phyloP scores from a whole-genome alignment of 176 grass and related monocot genomes.

The Cymbopogon citratus region DNA sequence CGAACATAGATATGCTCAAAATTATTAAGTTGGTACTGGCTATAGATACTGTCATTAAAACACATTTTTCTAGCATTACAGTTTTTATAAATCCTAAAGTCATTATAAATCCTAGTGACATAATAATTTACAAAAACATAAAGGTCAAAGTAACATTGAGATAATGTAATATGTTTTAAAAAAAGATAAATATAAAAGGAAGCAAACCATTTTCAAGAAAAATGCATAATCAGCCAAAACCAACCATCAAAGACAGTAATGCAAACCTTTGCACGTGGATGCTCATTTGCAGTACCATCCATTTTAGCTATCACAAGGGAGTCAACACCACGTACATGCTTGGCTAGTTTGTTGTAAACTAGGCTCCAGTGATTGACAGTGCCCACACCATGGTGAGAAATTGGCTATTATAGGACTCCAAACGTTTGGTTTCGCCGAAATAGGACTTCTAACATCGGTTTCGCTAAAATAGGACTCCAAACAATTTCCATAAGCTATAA shows the following conservation, averaged over 20 bases:
- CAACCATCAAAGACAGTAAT: background rate
- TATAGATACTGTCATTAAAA: background rate
- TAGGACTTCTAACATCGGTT: too few species aligned
- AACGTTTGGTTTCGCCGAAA: too few species aligned
- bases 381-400: constrained; percentile 98
- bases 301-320: constrained; percentile 97
- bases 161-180: background rate
- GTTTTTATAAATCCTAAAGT: background rate
- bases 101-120: background rate
- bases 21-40: background rate
- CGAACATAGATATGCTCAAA: background rate
- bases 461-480: too few species aligned
- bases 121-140: background rate
- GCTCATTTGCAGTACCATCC: constrained; percentile 87
- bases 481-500: too few species aligned
- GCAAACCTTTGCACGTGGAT: constrained; percentile 75
- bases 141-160: background rate
- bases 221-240: constrained; percentile 3
- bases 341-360: constrained; percentile 80
- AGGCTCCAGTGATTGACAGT: constrained; percentile 86
- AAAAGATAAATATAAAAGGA: background rate
- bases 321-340: constrained; percentile 60
- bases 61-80: background rate
- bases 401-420: too few species aligned
- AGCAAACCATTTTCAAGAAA: constrained; percentile 8